phyloP scores from a whole-genome alignment of 805 yeast genomes.

The Cyberlindnera xylosilytica region DNA sequence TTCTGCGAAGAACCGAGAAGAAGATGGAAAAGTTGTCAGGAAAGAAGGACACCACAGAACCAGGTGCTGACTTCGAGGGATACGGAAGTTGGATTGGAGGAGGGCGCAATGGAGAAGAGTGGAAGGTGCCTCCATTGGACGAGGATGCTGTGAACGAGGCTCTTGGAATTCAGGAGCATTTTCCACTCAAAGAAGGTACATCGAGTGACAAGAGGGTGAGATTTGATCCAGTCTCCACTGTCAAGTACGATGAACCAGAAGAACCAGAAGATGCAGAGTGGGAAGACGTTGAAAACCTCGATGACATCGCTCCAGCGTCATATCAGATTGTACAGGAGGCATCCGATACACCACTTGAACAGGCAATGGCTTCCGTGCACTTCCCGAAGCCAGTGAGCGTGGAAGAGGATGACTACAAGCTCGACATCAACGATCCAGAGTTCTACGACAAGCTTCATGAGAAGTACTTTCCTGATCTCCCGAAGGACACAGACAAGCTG shows the following conservation, averaged over 20 bases:
- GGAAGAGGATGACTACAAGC: slow-evolving; percentile 30
- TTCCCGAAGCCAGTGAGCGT: slow-evolving; percentile 59
- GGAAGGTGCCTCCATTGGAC: slow-evolving; percentile 23
- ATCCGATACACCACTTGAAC: slow-evolving; percentile 41
- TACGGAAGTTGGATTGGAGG: slow-evolving; percentile 32
- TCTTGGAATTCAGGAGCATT: slow-evolving; percentile 10
- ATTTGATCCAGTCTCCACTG: slow-evolving; percentile 30
- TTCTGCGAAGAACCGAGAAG: slow-evolving; percentile 54
- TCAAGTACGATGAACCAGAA: slow-evolving; percentile 19
- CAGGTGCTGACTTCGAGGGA: slow-evolving; percentile 21
- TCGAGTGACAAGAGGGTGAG: slow-evolving; percentile 29
- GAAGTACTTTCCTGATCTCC: slow-evolving; percentile 86
- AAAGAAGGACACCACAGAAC: slow-evolving; percentile 6
- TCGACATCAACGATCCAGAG: slow-evolving; percentile 73
- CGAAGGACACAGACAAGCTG: slow-evolving; percentile 73
- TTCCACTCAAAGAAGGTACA: background rate
- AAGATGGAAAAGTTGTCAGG: slow-evolving; percentile 35
- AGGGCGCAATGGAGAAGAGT: slow-evolving; percentile 21
- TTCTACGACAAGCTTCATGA: slow-evolving; percentile 77
- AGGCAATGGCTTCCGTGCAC: slow-evolving; percentile 50
- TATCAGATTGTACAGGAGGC: slow-evolving; percentile 45
- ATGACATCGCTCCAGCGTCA: slow-evolving; percentile 49
- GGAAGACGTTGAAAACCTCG: slow-evolving; percentile 47
- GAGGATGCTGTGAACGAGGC: slow-evolving; percentile 20
- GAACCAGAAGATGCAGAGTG: slow-evolving; percentile 37